Conservation (phyloP, 306 rosid species). For the Acacia melanoxylon region DNA sequence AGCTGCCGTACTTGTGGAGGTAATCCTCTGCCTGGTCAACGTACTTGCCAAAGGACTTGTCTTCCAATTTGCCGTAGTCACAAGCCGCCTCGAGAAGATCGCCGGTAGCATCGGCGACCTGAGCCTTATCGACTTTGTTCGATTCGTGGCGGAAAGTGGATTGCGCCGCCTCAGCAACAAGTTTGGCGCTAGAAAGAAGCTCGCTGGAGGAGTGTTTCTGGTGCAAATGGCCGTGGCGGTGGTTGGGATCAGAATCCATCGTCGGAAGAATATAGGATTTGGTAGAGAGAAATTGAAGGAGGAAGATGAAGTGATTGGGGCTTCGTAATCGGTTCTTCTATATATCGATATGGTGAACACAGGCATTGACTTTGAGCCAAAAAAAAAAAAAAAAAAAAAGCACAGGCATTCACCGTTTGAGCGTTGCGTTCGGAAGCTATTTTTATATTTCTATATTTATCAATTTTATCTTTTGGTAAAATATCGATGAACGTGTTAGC, state of each 20-base stretch:
- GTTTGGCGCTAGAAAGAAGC: constrained; percentile 48
- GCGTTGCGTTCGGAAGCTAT: too few relatives aligned
- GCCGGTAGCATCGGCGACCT: constrained; percentile 39
- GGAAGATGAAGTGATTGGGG: too few relatives aligned
- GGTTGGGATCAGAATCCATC: neutral
- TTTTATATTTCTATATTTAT: too few relatives aligned
- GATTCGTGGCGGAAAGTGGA: constrained; percentile 17
- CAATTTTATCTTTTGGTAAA: too few relatives aligned
- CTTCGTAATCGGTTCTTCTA: too few relatives aligned
- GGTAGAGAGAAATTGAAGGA: neutral
- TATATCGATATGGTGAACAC: too few relatives aligned
- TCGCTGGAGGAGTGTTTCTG: constrained; percentile 33
- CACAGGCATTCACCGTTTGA: too few relatives aligned
- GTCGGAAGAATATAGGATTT: neutral
- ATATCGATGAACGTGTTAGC: too few relatives aligned
- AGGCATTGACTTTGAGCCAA: too few relatives aligned
- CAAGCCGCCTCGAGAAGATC: constrained; percentile 38
- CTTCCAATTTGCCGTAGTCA: constrained; percentile 37
- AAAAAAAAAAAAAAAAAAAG: too few relatives aligned
- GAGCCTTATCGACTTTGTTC: constrained; percentile 44
- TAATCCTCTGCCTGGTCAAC: constrained; percentile 35
- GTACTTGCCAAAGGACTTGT: constrained; percentile 30
- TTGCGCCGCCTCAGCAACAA: constrained; percentile 48
- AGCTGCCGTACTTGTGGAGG: constrained; percentile 15
- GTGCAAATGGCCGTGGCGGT: neutral